A percentile compares a stretch with the other conserved stretches of the same genome.
These are phyloP conservation scores for Pichia sp. DNA, from an alignment of 1,139 yeast species.

Conservation along the genomic window DNA sequence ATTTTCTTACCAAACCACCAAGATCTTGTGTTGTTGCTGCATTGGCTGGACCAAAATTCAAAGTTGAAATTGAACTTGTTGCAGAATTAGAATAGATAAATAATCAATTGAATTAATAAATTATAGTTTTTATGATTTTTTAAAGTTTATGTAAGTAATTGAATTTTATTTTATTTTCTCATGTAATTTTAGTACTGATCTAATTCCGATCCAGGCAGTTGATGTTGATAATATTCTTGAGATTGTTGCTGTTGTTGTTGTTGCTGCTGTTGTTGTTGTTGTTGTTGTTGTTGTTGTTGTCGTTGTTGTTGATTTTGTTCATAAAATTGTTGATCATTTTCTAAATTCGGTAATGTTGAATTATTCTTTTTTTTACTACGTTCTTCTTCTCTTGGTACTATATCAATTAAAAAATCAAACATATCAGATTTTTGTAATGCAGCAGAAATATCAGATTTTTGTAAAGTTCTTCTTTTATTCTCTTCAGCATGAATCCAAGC, in stretches of 20 bases:
- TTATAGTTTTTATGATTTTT: background rate
- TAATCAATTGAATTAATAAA: slow-evolving; percentile 7
- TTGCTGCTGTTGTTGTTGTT: slow-evolving; percentile 3
- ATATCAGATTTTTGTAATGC: slow-evolving; percentile 92
- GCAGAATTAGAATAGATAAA: slow-evolving; percentile 23
- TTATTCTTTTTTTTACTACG: slow-evolving; percentile 36
- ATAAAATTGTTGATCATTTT: slow-evolving; percentile 7
- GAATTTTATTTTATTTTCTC: no score
- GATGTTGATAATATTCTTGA: slow-evolving; percentile 3
- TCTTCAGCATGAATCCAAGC: slow-evolving; percentile 99
- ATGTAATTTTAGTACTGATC: no score
- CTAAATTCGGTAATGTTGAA: slow-evolving; percentile 4
- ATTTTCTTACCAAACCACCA: slow-evolving; percentile 36
- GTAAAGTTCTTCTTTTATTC: slow-evolving; percentile 87
- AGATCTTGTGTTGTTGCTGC: slow-evolving; percentile 36
- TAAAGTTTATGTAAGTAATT: no score
- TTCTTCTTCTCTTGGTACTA: slow-evolving; percentile 82
- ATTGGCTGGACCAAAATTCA: slow-evolving; percentile 28
- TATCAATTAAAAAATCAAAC: slow-evolving; percentile 94
- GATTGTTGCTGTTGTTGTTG: no score
- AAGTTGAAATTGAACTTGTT: slow-evolving; percentile 33
- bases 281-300: slow-evolving; percentile 10
- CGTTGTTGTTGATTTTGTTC: slow-evolving; percentile 6
- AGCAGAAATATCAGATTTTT: slow-evolving; percentile 90
- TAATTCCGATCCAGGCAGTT: no score